phyloP scores from a whole-genome alignment of 75 land plant genomes.

The Pinus albicaulis region DNA sequence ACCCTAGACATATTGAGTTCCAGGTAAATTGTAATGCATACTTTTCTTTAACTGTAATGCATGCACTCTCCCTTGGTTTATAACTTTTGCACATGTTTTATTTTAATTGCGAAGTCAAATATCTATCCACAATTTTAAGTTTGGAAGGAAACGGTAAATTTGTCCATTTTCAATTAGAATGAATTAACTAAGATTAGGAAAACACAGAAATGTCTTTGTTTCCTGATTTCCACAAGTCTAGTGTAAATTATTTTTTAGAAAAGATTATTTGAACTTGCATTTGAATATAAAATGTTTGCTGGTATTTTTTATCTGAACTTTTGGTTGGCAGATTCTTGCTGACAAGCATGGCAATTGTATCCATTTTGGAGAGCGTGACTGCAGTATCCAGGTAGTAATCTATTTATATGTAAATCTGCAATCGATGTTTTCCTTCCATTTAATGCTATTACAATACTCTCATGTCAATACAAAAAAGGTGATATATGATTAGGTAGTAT shows the following conservation, averaged over 20 bases:
- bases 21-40: slow-evolving; percentile 60
- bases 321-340: slow-evolving; percentile 74
- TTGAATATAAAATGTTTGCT: neutral
- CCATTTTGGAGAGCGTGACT: slow-evolving; percentile 98
- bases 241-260: neutral
- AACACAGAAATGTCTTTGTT: neutral
- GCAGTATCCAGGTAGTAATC: slow-evolving; percentile 85
- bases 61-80: neutral
- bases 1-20: slow-evolving; percentile 97
- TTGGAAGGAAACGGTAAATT: neutral
- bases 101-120: neutral
- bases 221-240: neutral
- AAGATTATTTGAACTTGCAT: neutral
- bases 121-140: neutral
- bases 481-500: neutral
- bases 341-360: slow-evolving; percentile 93
- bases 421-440: neutral
- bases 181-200: neutral
- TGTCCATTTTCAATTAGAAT: neutral
- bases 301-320: slow-evolving; percentile 2
- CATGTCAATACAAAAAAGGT: neutral
- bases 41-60: slow-evolving; percentile 1
- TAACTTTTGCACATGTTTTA: neutral
- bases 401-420: neutral
- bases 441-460: neutral